Conservation (phyloP, 352 stramenopile genomes). For the Plasmopara halstedii region DNA sequence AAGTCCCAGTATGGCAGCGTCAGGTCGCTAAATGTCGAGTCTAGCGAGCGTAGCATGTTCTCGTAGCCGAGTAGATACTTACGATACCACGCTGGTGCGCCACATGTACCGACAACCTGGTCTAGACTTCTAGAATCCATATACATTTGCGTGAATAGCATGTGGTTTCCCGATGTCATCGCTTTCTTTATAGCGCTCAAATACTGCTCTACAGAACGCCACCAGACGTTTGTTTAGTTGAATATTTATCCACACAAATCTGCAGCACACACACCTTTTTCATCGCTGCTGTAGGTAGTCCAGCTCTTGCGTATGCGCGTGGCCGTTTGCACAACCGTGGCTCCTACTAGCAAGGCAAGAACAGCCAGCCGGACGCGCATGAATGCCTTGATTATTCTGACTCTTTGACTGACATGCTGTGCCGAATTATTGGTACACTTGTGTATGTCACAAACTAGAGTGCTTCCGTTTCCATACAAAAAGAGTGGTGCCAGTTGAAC, state of each 20-base stretch:
- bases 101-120: slow-evolving; percentile 37
- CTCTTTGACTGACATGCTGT: slow-evolving; percentile 15
- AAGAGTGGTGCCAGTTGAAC: slow-evolving; percentile 21
- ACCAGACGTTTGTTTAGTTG: background rate
- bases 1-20: slow-evolving; percentile 65
- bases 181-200: slow-evolving; percentile 39
- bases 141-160: slow-evolving; percentile 51
- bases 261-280: slow-evolving; percentile 18
- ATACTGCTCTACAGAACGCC: slow-evolving; percentile 25
- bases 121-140: slow-evolving; percentile 32
- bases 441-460: background rate
- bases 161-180: slow-evolving; percentile 43
- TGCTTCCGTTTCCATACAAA: too few relatives aligned
- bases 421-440: slow-evolving; percentile 3
- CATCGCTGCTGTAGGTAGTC: slow-evolving; percentile 15
- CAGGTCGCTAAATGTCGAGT: slow-evolving; percentile 30
- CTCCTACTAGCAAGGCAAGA: slow-evolving; percentile 7
- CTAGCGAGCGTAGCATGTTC: slow-evolving; percentile 57
- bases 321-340: background rate
- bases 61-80: slow-evolving; percentile 63
- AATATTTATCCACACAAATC: background rate
- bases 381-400: slow-evolving; percentile 10
- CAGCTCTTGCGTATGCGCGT: slow-evolving; percentile 30
- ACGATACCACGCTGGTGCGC: slow-evolving; percentile 53
- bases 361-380: slow-evolving; percentile 10